These are phyloP conservation scores for Boletus fagicola DNA, from an alignment of 768 basidiomycete species.

Conservation along the genomic window DNA sequence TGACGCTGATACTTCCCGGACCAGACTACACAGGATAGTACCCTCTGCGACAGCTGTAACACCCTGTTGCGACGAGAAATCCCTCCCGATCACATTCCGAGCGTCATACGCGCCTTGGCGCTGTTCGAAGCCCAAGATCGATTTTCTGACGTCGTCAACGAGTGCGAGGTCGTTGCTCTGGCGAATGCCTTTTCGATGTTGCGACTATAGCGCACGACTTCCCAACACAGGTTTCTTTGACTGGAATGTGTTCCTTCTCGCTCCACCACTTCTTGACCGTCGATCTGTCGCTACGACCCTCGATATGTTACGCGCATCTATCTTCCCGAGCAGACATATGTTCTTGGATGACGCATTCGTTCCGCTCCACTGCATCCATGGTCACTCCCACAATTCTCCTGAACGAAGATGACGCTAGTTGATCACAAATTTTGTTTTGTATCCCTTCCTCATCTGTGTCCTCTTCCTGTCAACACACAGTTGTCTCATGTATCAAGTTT, in stretches of 20 bases:
- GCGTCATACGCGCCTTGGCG: constrained; percentile 21
- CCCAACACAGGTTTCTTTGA: background rate
- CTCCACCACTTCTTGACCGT: background rate
- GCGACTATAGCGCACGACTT: constrained; percentile 8
- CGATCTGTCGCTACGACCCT: constrained; percentile 1
- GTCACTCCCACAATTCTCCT: background rate
- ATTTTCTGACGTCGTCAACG: constrained; percentile 2
- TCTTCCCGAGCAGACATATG: background rate
- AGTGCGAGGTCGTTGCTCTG: constrained; percentile 17
- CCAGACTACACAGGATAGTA: constrained; percentile 7
- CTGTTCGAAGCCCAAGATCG: constrained; percentile 17
- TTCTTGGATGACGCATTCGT: background rate
- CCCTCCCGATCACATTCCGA: constrained; percentile 21
- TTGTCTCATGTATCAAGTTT: background rate
- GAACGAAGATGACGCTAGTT: background rate
- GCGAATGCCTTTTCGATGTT: constrained; percentile 24
- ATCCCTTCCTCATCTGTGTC: background rate
- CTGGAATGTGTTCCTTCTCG: background rate
- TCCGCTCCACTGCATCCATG: background rate
- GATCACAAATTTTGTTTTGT: constrained; percentile 5
- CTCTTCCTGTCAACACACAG: background rate
- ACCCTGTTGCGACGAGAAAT: constrained; percentile 15
- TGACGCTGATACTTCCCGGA: background rate
- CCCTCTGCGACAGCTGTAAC: constrained; percentile 15
- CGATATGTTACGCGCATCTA: background rate